These are phyloP conservation scores for Carallia pectinifolia DNA, from an alignment of 345 rosid genomes.

Conservation along the genomic window DNA sequence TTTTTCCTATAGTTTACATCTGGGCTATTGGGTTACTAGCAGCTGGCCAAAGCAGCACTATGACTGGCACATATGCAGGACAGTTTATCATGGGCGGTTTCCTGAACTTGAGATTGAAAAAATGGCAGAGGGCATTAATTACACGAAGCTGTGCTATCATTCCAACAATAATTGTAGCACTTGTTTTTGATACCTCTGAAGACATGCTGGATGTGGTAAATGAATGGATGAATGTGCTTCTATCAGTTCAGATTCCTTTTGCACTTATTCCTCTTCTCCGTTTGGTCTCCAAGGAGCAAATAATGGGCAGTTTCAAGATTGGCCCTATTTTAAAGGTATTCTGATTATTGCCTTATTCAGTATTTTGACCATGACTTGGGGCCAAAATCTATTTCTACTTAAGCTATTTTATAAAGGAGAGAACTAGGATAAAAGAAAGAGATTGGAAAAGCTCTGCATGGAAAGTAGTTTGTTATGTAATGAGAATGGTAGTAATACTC, in stretches of 20 bases:
- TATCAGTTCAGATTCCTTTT: conserved; percentile 85
- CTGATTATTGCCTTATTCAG: not conserved
- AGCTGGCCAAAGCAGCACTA: conserved; percentile 95
- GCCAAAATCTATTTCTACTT: too few relatives aligned
- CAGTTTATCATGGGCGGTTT: conserved; percentile 99
- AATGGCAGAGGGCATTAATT: conserved; percentile 91
- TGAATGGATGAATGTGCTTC: conserved; percentile 91
- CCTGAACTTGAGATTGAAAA: conserved; percentile 77
- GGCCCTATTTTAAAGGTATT: conserved; percentile 71
- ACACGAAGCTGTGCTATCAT: conserved; percentile 82
- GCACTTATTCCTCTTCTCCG: conserved; percentile 83
- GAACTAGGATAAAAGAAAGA: too few relatives aligned
- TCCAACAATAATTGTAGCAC: conserved; percentile 82
- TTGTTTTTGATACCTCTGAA: conserved; percentile 67
- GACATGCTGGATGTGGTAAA: conserved; percentile 68
- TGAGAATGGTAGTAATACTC: too few relatives aligned
- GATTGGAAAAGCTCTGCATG: too few relatives aligned
- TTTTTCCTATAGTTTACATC: conserved; percentile 82
- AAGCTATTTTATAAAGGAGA: too few relatives aligned
- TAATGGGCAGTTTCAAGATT: conserved; percentile 84
- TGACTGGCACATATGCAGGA: conserved; percentile 90
- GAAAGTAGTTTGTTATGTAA: too few relatives aligned
- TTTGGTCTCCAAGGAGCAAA: conserved; percentile 76
- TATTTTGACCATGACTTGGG: not conserved
- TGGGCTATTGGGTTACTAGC: conserved; percentile 91